Evolutionary conservation across 345 rosid genomes (phyloP).

Genomic region (Acer yangbiense): DNA sequence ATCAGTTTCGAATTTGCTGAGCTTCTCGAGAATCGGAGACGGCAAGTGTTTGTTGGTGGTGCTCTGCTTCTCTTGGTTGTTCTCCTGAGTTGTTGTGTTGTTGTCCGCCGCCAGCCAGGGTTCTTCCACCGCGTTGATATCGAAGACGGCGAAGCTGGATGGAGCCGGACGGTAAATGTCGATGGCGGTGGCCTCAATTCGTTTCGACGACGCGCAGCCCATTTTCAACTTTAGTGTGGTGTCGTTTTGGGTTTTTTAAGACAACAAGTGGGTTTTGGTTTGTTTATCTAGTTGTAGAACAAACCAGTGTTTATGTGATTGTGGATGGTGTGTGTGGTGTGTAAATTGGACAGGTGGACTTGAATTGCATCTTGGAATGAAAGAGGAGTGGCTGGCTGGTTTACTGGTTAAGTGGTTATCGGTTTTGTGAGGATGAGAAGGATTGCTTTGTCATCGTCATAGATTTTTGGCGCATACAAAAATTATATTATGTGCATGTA

Average conservation of each 20-base stretch:
- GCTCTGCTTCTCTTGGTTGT: constrained; percentile 40
- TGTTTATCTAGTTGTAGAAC: neutral
- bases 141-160: constrained; percentile 75
- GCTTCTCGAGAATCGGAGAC: constrained; percentile 52
- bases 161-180: constrained; percentile 80
- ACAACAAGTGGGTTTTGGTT: neutral
- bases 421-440: neutral
- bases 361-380: neutral
- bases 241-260: neutral
- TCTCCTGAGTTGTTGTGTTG: constrained; percentile 23
- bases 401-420: neutral
- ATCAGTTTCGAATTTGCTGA: constrained; percentile 48
- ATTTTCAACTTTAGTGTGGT: constrained; percentile 20
- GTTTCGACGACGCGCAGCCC: constrained; percentile 86
- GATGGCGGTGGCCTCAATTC: constrained; percentile 49
- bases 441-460: neutral
- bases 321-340: constrained; percentile 16
- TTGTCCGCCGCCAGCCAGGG: constrained; percentile 61
- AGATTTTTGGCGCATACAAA: neutral
- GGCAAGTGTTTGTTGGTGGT: constrained; percentile 29
- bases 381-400: neutral
- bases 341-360: constrained; percentile 7
- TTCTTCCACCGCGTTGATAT: constrained; percentile 76
- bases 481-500: neutral
- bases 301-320: neutral